These are phyloP conservation scores for Draba incana DNA, from an alignment of 345 rosid genomes.

Conservation along the genomic window DNA sequence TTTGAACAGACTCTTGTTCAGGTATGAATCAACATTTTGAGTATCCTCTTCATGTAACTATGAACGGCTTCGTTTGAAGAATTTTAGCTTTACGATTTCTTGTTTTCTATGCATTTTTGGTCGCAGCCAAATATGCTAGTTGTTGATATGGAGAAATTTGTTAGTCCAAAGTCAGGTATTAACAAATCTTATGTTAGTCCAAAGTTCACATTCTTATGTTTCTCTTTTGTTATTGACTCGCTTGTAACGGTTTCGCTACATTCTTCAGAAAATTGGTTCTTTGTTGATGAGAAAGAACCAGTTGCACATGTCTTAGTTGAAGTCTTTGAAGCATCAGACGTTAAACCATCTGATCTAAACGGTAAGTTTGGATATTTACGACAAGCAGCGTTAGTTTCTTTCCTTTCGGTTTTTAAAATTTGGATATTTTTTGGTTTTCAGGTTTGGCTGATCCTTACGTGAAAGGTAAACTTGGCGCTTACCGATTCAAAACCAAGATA, in stretches of 20 bases:
- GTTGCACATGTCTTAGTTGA: conserved; percentile 72
- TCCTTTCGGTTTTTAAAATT: not conserved
- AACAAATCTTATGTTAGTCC: too few species aligned
- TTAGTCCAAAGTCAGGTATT: conserved; percentile 60
- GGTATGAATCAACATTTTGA: conserved; percentile 42
- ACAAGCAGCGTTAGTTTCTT: not conserved
- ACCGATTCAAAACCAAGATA: conserved; percentile 72
- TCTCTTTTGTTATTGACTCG: not conserved
- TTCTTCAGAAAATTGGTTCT: conserved; percentile 75
- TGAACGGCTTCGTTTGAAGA: not conserved
- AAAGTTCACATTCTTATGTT: too few species aligned
- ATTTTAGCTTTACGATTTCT: not conserved
- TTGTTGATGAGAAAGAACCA: conserved; percentile 81
- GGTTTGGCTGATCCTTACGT: conserved; percentile 96
- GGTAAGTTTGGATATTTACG: conserved; percentile 53
- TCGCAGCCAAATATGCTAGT: conserved; percentile 98
- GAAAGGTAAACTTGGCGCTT: conserved; percentile 81
- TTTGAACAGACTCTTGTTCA: conserved; percentile 91
- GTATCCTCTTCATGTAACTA: conserved; percentile 5
- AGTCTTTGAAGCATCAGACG: conserved; percentile 80
- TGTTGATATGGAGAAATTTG: conserved; percentile 86
- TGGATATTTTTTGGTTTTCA: conserved; percentile 41
- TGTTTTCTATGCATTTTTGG: conserved; percentile 2
- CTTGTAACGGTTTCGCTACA: conserved; percentile 3
- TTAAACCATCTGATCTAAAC: conserved; percentile 84